A percentile compares a stretch with the other conserved stretches of the same genome.
Evolutionary conservation across 2,329 filamentous ascomycete species (phyloP).

Genomic region (Verticillium tricorpus): DNA sequence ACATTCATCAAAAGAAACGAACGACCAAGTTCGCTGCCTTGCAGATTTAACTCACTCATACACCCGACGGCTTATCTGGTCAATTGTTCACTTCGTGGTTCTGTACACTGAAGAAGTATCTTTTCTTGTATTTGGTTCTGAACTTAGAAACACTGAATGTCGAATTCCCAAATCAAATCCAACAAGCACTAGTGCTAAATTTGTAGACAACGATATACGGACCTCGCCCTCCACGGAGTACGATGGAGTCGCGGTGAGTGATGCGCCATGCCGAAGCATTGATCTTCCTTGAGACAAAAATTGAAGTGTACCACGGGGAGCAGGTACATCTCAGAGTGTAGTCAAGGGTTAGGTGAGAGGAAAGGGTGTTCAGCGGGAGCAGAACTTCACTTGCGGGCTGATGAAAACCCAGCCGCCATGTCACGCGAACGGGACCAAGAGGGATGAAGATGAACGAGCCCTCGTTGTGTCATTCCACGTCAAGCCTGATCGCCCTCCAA

Average conservation of each 20-base stretch:
- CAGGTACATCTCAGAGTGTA: slow-evolving; percentile 7
- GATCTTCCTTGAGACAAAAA: slow-evolving; percentile 8
- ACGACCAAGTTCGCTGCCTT: no score
- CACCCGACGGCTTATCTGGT: no score
- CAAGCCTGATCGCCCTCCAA: not conserved
- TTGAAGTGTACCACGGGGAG: slow-evolving; percentile 5
- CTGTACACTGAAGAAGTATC: no score
- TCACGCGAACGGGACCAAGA: not conserved
- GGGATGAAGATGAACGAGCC: not conserved
- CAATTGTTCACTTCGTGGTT: no score
- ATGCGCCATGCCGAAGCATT: slow-evolving; percentile 3
- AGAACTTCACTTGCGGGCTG: not conserved
- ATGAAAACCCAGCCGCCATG: not conserved
- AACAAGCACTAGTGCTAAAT: not conserved
- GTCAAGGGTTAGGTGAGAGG: slow-evolving; percentile 3
- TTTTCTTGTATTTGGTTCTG: no score
- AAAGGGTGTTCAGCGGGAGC: not conserved
- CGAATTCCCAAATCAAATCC: no score
- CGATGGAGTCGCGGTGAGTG: slow-evolving; percentile 7
- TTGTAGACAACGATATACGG: slow-evolving; percentile 5
- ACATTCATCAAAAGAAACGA: no score
- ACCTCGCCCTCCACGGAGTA: slow-evolving; percentile 4
- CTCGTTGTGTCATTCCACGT: not conserved
- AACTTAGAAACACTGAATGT: no score
- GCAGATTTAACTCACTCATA: no score